phyloP scores from a whole-genome alignment of 2,329 filamentous ascomycete genomes.

The Trichoderma afroharzianum region DNA sequence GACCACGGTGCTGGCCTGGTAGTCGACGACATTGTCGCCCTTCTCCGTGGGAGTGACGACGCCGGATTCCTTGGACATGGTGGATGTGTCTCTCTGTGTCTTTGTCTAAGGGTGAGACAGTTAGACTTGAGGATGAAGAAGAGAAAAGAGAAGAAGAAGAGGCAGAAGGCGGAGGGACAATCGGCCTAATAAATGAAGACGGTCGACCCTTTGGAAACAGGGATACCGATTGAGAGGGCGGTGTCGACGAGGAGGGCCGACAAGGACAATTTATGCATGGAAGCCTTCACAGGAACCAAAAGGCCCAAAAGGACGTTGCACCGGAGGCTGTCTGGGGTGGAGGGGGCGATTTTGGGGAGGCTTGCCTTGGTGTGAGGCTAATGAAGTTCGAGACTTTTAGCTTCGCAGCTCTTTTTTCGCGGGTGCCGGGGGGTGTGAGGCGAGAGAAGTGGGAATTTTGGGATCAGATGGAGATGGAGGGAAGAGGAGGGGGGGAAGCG shows the following conservation, averaged over 20 bases:
- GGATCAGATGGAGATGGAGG: not conserved
- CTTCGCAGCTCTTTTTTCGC: constrained; percentile 8
- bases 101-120: constrained; percentile 20
- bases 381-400: constrained; percentile 16
- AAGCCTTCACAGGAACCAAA: constrained; percentile 15
- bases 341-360: constrained; percentile 13
- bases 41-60: constrained; percentile 21
- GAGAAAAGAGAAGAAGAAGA: not conserved
- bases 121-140: constrained; percentile 12
- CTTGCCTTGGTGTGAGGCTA: constrained; percentile 17
- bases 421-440: constrained; percentile 8
- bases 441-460: not conserved
- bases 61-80: constrained; percentile 17
- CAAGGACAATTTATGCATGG: constrained; percentile 18
- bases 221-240: constrained; percentile 8
- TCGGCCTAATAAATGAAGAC: constrained; percentile 1
- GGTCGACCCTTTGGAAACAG: constrained; percentile 16
- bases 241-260: constrained; percentile 12
- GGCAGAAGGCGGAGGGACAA: not conserved
- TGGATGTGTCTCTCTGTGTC: constrained; percentile 1
- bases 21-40: constrained; percentile 18
- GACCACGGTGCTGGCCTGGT: constrained; percentile 14
- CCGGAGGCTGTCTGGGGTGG: constrained; percentile 10
- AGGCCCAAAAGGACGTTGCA: constrained; percentile 17
- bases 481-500: not conserved